Base-by-base conservation (phyloP, 2,329 filamentous ascomycete species). In the Didymella pinodella region DNA sequence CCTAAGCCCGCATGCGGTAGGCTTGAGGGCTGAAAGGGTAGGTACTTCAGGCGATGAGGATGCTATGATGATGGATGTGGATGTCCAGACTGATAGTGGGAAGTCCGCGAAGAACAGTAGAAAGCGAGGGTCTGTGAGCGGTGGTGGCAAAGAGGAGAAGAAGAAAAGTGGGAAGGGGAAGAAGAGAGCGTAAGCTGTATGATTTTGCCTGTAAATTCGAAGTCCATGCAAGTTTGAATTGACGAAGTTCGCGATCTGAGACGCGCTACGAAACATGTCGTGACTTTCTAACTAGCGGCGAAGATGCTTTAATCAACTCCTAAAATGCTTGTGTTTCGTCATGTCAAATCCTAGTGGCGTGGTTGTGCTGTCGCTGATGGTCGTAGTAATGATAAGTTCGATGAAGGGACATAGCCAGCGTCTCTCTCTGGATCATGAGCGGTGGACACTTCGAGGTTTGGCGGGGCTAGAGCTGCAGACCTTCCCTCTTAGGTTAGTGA, bases 71-170 rank as follows among this genome's bases (percentile, higher is more conserved):
- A 62, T 59, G 16, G 68, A 71, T 52, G 59, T 62, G 3, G 55
- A 63, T 22, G 59, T 60, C n/a, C 60, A 70, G 29, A 59, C 61
- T 26, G 64, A 65, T 32, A 57, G 57, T n/a, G 48, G 38, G 8
- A 74, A 67, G 58, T 38, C 61, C 34, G 44, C 41, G 12, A 75
- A 66, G 55, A 26, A 53, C 25, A 51, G 51, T 20, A 41, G 28
- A 10, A 68, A 70, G 41, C 51, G 54, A 26, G 59, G 32, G 16
- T 62, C 61, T 44, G 57, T 48, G 31, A 60, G 59, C 63, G 60
- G 64, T 16, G 64, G 64, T 41, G 59, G 61, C 6, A 71, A 64
- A 44, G 70, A 69, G 44, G 72, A 74, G 52, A 69, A 59, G 54
- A 65, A 68, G 38, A 71, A 67, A 57, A 60, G 65, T 48, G 67